Base-by-base conservation (phyloP, 768 basidiomycete genomes). In the Leccinum subgranulosum region DNA sequence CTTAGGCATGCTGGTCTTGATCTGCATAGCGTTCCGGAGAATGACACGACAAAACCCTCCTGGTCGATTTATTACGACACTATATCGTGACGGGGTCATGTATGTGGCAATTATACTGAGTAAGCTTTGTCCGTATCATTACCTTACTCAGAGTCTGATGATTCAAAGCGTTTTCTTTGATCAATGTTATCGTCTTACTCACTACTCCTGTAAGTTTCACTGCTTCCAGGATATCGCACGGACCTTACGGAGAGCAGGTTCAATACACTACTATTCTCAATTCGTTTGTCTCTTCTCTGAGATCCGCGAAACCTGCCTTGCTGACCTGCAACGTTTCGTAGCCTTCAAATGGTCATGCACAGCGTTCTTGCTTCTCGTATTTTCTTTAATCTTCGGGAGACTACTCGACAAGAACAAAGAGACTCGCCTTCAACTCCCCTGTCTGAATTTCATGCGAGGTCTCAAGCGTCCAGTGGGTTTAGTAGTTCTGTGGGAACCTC, bases 281-380 rank as follows among this genome's bases (percentile, higher is more conserved):
- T 34, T 65, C 57, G 64, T 65, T 10, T 3, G 63, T 59, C 4
- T 21, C 23, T n/a, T 52, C 15, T 36, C 45, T 17, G 10, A 8
- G 25, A 31, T 33, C 14, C 9, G 11, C 12, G 9, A 53, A 49
- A 9, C 7, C 14, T 25, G n/a, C 23, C 6, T 43, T 34, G 21
- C 57, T 61, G 45, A 61, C 21, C 1, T 41, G 19, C 12, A 23
- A 6, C 48, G 28, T 41, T 33, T 41, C 12, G 8, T 12, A 67
- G 66, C 36, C 63, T 59, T 33, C 66, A 67, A 31, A 33, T 67
- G 49, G 66, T 57, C 23, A 54, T 58, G 52, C 66, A 67, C 25
- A 67, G 66, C 19, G 59, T 67, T 29, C 66, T 67, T 54, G 56
- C 66, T 6, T 67, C 65, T n/a, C 65, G 65, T 3, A 59, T 66